Conservation (phyloP, 1,284 basidiomycete species). For the Puccinia coronata region DNA sequence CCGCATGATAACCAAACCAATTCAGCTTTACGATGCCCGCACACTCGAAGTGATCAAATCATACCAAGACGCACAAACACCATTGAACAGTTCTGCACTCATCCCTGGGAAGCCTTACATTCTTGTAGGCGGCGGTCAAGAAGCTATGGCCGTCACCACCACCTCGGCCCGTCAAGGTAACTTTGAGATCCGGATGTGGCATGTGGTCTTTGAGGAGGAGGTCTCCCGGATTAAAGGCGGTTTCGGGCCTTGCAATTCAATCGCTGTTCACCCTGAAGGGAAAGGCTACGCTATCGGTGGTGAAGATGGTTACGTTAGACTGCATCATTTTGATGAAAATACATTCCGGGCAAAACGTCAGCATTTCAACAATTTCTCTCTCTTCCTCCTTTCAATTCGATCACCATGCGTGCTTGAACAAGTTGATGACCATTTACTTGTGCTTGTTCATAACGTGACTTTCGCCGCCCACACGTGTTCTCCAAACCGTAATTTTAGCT, state of each 20-base stretch:
- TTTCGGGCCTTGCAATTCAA: conserved; percentile 95
- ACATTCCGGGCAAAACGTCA: conserved; percentile 52
- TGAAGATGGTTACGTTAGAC: conserved; percentile 91
- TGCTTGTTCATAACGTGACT: background rate
- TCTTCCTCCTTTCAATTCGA: background rate
- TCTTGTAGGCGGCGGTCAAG: conserved; percentile 92
- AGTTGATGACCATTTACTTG: background rate
- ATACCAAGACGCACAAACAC: conserved; percentile 81
- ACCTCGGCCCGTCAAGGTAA: conserved; percentile 90
- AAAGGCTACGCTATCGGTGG: conserved; percentile 89
- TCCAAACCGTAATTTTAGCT: background rate
- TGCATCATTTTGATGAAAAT: conserved; percentile 65
- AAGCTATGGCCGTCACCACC: conserved; percentile 96
- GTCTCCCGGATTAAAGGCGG: conserved; percentile 94
- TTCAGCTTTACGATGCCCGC: conserved; percentile 83
- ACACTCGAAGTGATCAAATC: conserved; percentile 89
- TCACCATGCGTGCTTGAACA: too few relatives aligned
- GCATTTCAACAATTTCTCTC: conserved; percentile 47
- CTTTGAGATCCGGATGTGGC: conserved; percentile 98
- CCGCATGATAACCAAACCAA: background rate
- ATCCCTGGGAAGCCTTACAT: conserved; percentile 78
- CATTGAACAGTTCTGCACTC: conserved; percentile 89
- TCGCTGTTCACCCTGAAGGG: conserved; percentile 88
- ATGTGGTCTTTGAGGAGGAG: conserved; percentile 97
- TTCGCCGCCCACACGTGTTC: background rate